phyloP scores from a whole-genome alignment of 768 basidiomycete species.

The Pseudohyphozyma bogoriensis region DNA sequence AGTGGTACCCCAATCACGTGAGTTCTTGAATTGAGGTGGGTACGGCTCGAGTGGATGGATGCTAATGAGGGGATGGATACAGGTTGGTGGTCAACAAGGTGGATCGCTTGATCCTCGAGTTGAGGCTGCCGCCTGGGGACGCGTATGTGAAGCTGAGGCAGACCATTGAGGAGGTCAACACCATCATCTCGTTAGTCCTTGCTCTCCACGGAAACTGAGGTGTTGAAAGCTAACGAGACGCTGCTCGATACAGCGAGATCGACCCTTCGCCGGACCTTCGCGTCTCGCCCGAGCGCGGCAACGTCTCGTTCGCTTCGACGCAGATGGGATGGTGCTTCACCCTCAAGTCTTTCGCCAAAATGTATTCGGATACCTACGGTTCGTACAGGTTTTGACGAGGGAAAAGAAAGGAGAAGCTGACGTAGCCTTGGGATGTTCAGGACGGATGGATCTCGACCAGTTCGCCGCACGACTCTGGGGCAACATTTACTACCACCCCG shows the following conservation, averaged over 20 bases:
- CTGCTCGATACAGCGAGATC: slow-evolving; percentile 50
- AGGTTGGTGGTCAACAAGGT: slow-evolving; percentile 95
- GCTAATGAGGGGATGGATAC: slow-evolving; percentile 39
- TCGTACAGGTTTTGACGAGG: slow-evolving; percentile 23
- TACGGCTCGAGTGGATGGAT: too few relatives aligned
- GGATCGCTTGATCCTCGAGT: slow-evolving; percentile 89
- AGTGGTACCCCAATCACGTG: slow-evolving; percentile 13
- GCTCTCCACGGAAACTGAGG: background rate
- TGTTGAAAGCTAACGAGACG: background rate
- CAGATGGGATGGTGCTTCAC: slow-evolving; percentile 99
- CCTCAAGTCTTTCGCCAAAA: slow-evolving; percentile 79
- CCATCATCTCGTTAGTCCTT: slow-evolving; percentile 67
- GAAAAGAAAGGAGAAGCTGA: background rate
- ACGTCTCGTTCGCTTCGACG: slow-evolving; percentile 92
- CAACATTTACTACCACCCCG: slow-evolving; percentile 83
- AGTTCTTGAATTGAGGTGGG: background rate
- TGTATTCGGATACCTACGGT: slow-evolving; percentile 94
- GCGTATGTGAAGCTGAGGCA: slow-evolving; percentile 99
- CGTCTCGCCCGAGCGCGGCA: slow-evolving; percentile 86
- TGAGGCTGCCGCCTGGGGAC: slow-evolving; percentile 87
- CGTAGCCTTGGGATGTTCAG: slow-evolving; percentile 37
- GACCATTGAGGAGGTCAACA: slow-evolving; percentile 96
- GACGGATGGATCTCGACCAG: slow-evolving; percentile 65
- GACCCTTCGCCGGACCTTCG: slow-evolving; percentile 79
- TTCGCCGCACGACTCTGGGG: slow-evolving; percentile 95